Base-by-base conservation (phyloP, 345 rosid species). In the Arabidopsis thaliana region DNA sequence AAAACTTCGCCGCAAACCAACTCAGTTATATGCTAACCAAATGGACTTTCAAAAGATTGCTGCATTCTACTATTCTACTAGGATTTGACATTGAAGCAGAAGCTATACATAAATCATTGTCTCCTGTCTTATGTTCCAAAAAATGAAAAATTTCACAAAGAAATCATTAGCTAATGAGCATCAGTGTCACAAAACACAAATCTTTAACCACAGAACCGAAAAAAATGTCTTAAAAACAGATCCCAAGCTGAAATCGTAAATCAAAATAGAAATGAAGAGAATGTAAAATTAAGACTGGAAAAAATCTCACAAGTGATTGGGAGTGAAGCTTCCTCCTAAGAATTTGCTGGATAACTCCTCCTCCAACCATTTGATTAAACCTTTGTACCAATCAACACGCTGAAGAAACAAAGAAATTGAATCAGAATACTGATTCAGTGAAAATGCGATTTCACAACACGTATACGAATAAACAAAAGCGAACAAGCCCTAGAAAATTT, bases 261-360 rank as follows among this genome's bases (percentile, higher is more conserved):
- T 69, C 59, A 65, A 64, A 7, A 4, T 5, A 48, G 42, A 12
- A 64, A 12, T 16, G 1, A n/a, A 28, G 38, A 64, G 71, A 14
- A 38, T 16, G 33, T 6, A n/a, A 16, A 51, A 34, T 8, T 32
- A 45, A 34, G 61, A 38, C 4, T 30, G 50, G 13, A 67, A 32
- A 40, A 42, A 60, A 14, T 69, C 85, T 87, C 84, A 94, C 97
- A 70, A 84, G 48, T 42, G 87, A 79, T 52, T 86, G 86, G 68
- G 87, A 83, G 72, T 84, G 93, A 78, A 89, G 87, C 75, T 88
- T 89, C 83, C 89, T 86, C 84, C 91, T 85, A 70, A 94, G 84
- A 76, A 91, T 93, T 84, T 86, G 98, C 82, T 82, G 93, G 85
- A 94, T 89, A 53, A 91, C 68, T 72, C 95, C 97, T 74, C 91